Conservation (phyloP, 257 asterid genomes). For the Penstemon eatonii region DNA sequence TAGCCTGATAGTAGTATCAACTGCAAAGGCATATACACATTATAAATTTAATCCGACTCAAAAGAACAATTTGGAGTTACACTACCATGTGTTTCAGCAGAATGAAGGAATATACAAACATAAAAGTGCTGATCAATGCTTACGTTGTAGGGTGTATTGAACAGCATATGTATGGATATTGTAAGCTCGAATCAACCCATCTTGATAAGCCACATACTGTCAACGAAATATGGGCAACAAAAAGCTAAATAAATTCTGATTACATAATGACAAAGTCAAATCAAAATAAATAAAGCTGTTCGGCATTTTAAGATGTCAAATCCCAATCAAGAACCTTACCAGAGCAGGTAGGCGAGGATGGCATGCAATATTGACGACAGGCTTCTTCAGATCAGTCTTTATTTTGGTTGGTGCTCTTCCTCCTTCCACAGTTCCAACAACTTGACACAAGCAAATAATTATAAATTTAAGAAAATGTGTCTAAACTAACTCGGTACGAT, state of each 20-base stretch:
- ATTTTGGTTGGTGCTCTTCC: constrained; percentile 98
- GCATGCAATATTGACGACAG: constrained; percentile 95
- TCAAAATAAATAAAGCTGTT: constrained; percentile 10
- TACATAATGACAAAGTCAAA: constrained; percentile 19
- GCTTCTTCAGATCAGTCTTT: constrained; percentile 99
- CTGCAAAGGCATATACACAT: constrained; percentile 47
- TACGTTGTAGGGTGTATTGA: constrained; percentile 90
- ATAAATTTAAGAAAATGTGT: constrained; percentile 32
- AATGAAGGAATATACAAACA: constrained; percentile 22
- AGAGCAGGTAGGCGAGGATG: constrained; percentile 98
- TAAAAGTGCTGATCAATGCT: constrained; percentile 36
- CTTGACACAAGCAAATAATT: constrained; percentile 46
- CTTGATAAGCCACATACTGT: constrained; percentile 99
- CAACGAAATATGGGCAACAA: constrained; percentile 31
- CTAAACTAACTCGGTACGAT: constrained; percentile 22
- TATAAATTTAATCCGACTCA: constrained; percentile 24
- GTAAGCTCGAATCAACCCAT: constrained; percentile 95
- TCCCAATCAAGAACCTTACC: constrained; percentile 49
- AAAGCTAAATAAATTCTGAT: constrained; percentile 30
- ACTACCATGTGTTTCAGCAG: constrained; percentile 17
- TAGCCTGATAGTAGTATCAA: constrained; percentile 94
- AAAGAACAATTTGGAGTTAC: constrained; percentile 19
- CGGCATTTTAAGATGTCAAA: constrained; percentile 21
- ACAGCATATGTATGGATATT: constrained; percentile 93
- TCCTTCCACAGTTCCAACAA: constrained; percentile 98